Percentiles rank a stretch among this genome's conserved stretches.
These are phyloP conservation scores for Beauveria caledonica DNA, from an alignment of 2,329 filamentous ascomycete genomes.

Conservation along the genomic window DNA sequence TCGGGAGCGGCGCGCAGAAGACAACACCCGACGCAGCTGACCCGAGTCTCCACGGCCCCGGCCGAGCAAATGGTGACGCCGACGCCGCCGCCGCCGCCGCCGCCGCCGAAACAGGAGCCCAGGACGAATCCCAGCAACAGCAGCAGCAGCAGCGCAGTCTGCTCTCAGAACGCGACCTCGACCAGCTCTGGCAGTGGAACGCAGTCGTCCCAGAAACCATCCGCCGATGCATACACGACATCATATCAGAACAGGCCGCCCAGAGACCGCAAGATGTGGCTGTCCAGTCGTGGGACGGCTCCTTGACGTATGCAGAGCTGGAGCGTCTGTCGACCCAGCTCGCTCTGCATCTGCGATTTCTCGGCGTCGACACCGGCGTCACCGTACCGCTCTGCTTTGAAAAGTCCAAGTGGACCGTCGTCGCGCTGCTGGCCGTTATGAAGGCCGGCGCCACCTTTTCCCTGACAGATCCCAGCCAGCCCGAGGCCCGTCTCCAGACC, in stretches of 20 bases:
- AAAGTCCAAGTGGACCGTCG: slow-evolving; percentile 38
- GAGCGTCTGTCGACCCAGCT: slow-evolving; percentile 34
- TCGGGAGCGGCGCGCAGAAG: slow-evolving; percentile 7
- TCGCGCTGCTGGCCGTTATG: slow-evolving; percentile 39
- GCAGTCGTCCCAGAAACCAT: slow-evolving; percentile 31
- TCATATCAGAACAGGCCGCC: slow-evolving; percentile 32
- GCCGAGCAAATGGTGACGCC: background rate
- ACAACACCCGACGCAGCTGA: slow-evolving; percentile 2
- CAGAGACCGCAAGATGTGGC: slow-evolving; percentile 31
- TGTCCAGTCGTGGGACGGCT: slow-evolving; percentile 43
- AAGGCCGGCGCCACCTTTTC: slow-evolving; percentile 41
- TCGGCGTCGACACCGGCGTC: slow-evolving; percentile 30
- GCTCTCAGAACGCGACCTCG: slow-evolving; percentile 27
- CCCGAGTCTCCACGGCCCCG: background rate
- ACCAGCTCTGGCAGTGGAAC: slow-evolving; percentile 41
- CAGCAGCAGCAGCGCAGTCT: background rate
- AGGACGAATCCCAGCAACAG: background rate
- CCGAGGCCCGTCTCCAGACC: slow-evolving; percentile 34
- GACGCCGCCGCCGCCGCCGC: too few relatives aligned
- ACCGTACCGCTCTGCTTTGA: slow-evolving; percentile 43
- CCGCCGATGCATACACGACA: slow-evolving; percentile 37
- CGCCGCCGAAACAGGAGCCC: background rate
- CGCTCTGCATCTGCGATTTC: slow-evolving; percentile 29
- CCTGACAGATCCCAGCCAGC: slow-evolving; percentile 38
- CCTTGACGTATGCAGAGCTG: slow-evolving; percentile 37